Evolutionary conservation across 73 alveolate genomes (phyloP).

Genomic region (Paramecium pentaurelia): DNA sequence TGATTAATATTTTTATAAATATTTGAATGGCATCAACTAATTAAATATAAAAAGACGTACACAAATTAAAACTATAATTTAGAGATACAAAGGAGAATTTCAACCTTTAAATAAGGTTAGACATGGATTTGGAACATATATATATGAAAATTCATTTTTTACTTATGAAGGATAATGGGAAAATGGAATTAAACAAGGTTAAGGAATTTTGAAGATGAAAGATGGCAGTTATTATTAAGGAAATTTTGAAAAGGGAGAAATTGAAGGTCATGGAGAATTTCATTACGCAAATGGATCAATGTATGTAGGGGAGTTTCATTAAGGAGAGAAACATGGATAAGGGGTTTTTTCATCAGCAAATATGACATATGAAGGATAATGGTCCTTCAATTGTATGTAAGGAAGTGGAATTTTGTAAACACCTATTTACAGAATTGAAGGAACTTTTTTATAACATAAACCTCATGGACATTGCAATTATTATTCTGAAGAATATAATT

Average conservation of each 20-base stretch:
- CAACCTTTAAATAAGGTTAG: not conserved
- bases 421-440: not conserved
- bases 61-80: not conserved
- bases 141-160: slow-evolving; percentile 36
- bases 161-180: slow-evolving; percentile 53
- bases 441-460: not conserved
- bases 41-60: not conserved
- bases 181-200: slow-evolving; percentile 34
- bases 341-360: slow-evolving; percentile 18
- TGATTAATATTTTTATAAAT: not conserved
- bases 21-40: not conserved
- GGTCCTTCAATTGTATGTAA: not conserved
- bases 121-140: not conserved
- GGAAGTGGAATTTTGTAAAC: not conserved
- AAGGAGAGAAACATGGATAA: slow-evolving; percentile 50
- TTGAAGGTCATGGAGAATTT: slow-evolving; percentile 44
- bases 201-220: slow-evolving; percentile 35
- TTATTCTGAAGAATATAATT: not conserved
- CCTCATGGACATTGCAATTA: slow-evolving; percentile 30
- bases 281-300: slow-evolving; percentile 41
- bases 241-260: slow-evolving; percentile 50
- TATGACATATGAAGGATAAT: not conserved
- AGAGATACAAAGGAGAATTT: slow-evolving; percentile 31
- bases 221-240: slow-evolving; percentile 66
- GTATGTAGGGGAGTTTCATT: slow-evolving; percentile 47